phyloP scores from a whole-genome alignment of 257 asterid genomes.

The Solanum ossicruentum region DNA sequence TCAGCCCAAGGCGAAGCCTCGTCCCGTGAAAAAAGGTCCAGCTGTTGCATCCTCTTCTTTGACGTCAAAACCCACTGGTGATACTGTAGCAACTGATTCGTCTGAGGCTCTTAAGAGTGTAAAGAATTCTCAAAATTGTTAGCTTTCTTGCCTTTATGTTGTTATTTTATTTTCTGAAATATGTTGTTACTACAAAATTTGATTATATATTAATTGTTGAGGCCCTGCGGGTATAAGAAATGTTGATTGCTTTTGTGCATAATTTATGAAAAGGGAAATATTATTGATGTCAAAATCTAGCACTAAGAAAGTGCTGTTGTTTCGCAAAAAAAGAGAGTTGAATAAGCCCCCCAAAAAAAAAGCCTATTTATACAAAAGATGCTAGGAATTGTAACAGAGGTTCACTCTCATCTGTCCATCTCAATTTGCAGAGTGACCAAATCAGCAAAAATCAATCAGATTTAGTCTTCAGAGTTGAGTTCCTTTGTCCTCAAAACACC shows the following conservation, averaged over 20 bases:
- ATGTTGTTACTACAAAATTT: not conserved
- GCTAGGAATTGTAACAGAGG: not conserved
- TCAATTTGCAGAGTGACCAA: not conserved
- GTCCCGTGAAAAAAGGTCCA: conserved; percentile 21
- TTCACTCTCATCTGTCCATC: not conserved
- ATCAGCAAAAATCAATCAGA: not conserved
- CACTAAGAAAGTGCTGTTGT: not conserved
- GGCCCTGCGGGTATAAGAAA: not conserved
- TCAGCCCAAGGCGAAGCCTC: conserved; percentile 51
- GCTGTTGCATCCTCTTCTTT: conserved; percentile 17
- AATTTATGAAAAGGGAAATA: not conserved
- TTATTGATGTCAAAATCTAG: not conserved
- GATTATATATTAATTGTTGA: not conserved
- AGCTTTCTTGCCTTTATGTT: conserved; percentile 5
- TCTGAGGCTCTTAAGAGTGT: conserved; percentile 4
- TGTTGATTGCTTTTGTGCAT: not conserved
- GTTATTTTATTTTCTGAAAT: not conserved
- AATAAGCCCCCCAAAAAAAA: not conserved
- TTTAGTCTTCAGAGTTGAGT: not conserved
- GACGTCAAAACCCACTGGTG: conserved; percentile 18
- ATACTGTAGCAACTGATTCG: not conserved
- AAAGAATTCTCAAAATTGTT: conserved; percentile 17
- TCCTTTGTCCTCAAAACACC: not conserved
- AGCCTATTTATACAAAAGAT: not conserved
- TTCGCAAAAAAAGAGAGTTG: not conserved